These are phyloP conservation scores for Pelargonium cotyledonis DNA, from an alignment of 441 rosid genomes.

Conservation along the genomic window DNA sequence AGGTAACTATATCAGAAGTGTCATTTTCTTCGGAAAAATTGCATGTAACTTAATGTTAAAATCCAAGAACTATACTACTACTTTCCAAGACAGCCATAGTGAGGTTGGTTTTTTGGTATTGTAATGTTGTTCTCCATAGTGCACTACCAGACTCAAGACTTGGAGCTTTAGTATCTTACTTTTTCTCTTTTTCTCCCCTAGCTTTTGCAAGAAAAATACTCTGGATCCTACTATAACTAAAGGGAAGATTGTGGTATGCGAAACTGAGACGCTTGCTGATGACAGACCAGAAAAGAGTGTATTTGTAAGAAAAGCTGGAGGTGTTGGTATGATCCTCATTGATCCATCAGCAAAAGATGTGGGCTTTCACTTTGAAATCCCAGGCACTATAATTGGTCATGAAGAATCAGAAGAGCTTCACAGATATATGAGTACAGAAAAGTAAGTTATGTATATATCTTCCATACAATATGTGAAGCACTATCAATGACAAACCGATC, in stretches of 20 bases:
- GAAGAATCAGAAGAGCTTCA: conserved; percentile 36
- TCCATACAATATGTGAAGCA: not conserved
- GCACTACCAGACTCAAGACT: not conserved
- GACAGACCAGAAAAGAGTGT: conserved; percentile 25
- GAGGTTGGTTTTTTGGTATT: no score
- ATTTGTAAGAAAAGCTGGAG: conserved; percentile 35
- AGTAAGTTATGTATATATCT: conserved; percentile 20
- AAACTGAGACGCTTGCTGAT: conserved; percentile 25
- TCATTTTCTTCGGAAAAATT: no score
- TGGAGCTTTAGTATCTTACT: not conserved
- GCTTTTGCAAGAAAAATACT: conserved; percentile 47
- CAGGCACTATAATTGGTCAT: conserved; percentile 31
- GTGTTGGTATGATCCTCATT: conserved; percentile 41
- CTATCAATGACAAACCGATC: not conserved
- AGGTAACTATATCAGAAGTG: conserved; percentile 25
- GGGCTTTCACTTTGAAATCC: conserved; percentile 38
- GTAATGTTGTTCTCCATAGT: no score
- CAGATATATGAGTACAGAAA: conserved; percentile 30
- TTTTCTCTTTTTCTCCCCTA: conserved; percentile 13
- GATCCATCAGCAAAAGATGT: conserved; percentile 30
- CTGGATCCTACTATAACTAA: conserved; percentile 30
- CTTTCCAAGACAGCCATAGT: no score
- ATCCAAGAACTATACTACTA: no score
- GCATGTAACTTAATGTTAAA: no score
- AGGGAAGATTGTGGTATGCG: conserved; percentile 45